A percentile compares a stretch with the other conserved stretches of the same genome.
Evolutionary conservation across 1,139 yeast species (phyloP).

Genomic region (Chernovozyma sophiae-reginae): DNA sequence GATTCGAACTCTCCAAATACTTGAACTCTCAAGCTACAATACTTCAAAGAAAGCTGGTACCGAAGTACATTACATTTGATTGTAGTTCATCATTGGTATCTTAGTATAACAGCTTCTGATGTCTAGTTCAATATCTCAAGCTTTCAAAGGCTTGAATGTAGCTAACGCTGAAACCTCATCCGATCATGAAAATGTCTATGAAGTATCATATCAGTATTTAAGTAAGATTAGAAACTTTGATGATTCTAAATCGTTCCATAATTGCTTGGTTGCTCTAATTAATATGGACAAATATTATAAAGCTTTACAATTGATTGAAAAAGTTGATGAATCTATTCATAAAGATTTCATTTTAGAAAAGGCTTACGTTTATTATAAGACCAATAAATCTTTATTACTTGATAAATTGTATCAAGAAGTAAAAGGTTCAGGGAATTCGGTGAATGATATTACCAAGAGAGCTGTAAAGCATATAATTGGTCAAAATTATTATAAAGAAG

Average conservation of each 20-base stretch:
- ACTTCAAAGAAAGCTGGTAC: no score
- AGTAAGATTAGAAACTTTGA: conserved; percentile 37
- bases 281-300: conserved; percentile 63
- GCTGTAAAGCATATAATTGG: conserved; percentile 78
- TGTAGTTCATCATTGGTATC: no score
- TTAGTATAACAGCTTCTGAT: conserved; percentile 18
- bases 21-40: no score
- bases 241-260: conserved; percentile 52
- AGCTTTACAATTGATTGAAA: conserved; percentile 48
- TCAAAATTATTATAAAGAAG: conserved; percentile 71
- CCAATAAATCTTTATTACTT: conserved; percentile 44
- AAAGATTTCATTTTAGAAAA: conserved; percentile 49
- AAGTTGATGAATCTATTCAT: conserved; percentile 33
- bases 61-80: no score
- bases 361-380: conserved; percentile 69
- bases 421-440: conserved; percentile 6
- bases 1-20: no score
- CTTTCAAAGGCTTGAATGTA: conserved; percentile 39
- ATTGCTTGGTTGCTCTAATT: conserved; percentile 66
- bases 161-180: conserved; percentile 20
- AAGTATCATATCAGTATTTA: conserved; percentile 41
- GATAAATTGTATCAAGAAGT: conserved; percentile 33
- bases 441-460: conserved; percentile 21
- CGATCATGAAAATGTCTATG: conserved; percentile 39
- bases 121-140: conserved; percentile 42